Percentiles rank a stretch among this genome's conserved stretches.
Conservation (phyloP, 768 basidiomycete genomes). For the Tylopilus rubrobrunneus region DNA sequence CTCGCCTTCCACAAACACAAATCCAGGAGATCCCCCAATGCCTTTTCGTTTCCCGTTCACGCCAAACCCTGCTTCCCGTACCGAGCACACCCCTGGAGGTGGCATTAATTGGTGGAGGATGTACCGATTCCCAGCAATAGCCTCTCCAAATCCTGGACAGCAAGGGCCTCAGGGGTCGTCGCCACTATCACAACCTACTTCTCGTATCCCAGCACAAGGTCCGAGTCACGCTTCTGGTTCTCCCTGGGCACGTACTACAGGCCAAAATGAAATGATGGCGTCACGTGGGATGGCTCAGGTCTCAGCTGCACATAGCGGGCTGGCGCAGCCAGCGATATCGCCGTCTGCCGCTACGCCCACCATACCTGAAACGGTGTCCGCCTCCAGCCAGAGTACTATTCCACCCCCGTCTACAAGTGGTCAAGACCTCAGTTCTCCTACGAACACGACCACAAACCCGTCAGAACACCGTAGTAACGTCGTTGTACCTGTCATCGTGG, state of each 20-base stretch:
- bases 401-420: constrained; percentile 5
- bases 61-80: constrained; percentile 30
- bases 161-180: constrained; percentile 15
- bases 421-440: constrained; percentile 14
- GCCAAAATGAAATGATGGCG: constrained; percentile 19
- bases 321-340: constrained; percentile 5
- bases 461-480: constrained; percentile 35
- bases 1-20: constrained; percentile 6
- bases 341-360: constrained; percentile 12
- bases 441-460: constrained; percentile 15
- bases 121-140: constrained; percentile 75
- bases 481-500: constrained; percentile 80
- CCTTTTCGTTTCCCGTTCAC: constrained; percentile 29
- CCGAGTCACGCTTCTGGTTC: constrained; percentile 17
- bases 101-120: constrained; percentile 79
- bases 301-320: constrained; percentile 17
- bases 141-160: constrained; percentile 31
- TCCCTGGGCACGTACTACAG: constrained; percentile 15
- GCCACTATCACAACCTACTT: constrained; percentile 25
- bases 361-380: constrained; percentile 15
- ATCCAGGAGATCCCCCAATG: constrained; percentile 21
- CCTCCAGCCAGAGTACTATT: constrained; percentile 8
- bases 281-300: constrained; percentile 13
- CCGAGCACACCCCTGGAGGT: constrained; percentile 38
- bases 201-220: constrained; percentile 16